Base-by-base conservation (phyloP, 345 rosid species). In the Atalantia buxifolia region DNA sequence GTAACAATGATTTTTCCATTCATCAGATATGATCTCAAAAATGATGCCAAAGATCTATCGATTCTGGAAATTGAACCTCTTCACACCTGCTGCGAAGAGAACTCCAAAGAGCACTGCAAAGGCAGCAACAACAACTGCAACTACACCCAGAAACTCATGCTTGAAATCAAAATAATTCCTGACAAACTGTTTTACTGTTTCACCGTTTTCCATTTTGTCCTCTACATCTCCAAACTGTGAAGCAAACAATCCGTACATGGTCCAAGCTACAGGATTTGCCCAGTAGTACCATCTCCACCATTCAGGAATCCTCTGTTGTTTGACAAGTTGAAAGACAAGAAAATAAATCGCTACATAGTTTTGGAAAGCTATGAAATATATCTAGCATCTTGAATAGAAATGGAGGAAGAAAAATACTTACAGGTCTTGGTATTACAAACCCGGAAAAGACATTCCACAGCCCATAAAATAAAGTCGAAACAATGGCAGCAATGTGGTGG, bases 221-320 rank as follows among this genome's bases (percentile, higher is more conserved):
- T 86, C 57, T 7, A 89, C 38, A 79, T 88, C 91, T 72, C 90
- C 91, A 48, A 78, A 89, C 48, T 91, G 92, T 18, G 92, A 84
- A 50, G 80, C 82, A 64, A 87, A 80, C 45, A 89, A 69, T 35
- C 94, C 92, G 42, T 89, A 87, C 61, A 89, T 24, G 18, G 87
- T 86, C 92, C 92, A 91, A 24, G 91, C 42, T n/a, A 89, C 70
- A 0, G 91, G 94, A 67, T 84, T 79, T 9, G 33, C 57, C 92
- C 94, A 89, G 67, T 70, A 89, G 79, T 89, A 88, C 92, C 92
- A 89, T 83, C 91, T 89, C 92, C 92, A 91, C 94, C 92, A 89
- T 7, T 83, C 30, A 4, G 91, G 92, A 61, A 88, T 77, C 77
- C 89, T 89, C 94, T 91, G 91, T 74, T 31, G 70, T 30, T 65